Conservation (phyloP, 768 basidiomycete species). For the Suillus fuscotomentosus region DNA sequence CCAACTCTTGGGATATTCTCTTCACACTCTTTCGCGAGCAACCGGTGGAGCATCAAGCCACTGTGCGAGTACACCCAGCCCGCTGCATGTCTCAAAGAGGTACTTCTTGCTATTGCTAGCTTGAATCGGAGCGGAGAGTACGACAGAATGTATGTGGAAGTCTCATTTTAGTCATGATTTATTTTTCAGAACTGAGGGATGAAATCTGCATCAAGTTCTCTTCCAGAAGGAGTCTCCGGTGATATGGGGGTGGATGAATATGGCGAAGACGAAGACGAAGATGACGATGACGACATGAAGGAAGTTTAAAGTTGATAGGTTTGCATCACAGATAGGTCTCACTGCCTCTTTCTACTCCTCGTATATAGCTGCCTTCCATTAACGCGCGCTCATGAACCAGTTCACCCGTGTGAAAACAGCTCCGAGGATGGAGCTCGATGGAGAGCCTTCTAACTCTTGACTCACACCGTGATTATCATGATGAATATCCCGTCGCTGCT, state of each 20-base stretch:
- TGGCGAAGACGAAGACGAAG: constrained; percentile 47
- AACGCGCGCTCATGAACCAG: neutral
- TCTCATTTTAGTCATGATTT: constrained; percentile 19
- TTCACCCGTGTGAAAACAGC: neutral
- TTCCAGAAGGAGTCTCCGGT: constrained; percentile 11
- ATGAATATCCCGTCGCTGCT: constrained; percentile 27
- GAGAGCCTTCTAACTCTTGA: neutral
- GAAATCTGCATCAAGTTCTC: constrained; percentile 40
- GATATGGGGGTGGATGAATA: constrained; percentile 38
- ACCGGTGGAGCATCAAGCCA: constrained; percentile 76
- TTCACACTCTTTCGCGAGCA: constrained; percentile 76
- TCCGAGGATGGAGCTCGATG: no score
- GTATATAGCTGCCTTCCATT: neutral
- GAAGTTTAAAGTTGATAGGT: constrained; percentile 50
- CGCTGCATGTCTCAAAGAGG: constrained; percentile 83
- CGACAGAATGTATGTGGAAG: constrained; percentile 70
- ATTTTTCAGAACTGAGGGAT: constrained; percentile 29
- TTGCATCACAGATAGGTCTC: constrained; percentile 10
- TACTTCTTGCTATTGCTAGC: constrained; percentile 70
- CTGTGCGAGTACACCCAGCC: constrained; percentile 81
- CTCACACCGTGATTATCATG: neutral
- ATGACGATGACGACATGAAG: constrained; percentile 59
- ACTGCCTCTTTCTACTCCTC: constrained; percentile 4
- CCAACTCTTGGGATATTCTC: constrained; percentile 78
- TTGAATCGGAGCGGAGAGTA: constrained; percentile 79